These are phyloP conservation scores for Pyrenochaeta sp. DNA, from an alignment of 2,329 filamentous ascomycete species.

Conservation along the genomic window DNA sequence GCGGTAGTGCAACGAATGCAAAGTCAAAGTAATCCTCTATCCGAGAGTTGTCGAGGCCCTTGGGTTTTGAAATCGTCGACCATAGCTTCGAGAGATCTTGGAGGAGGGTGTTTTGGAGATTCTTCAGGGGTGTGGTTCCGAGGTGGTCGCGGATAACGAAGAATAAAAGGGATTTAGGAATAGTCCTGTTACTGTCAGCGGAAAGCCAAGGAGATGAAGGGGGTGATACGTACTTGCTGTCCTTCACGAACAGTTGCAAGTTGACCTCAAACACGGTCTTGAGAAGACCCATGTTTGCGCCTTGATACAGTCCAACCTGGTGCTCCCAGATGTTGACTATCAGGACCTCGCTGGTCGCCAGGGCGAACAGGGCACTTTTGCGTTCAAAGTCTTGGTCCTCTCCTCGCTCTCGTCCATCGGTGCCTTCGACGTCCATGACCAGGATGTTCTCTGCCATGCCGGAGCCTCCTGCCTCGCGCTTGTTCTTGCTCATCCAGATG, in stretches of 20 bases:
- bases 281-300: slow-evolving; percentile 96
- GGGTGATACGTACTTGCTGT: slow-evolving; percentile 74
- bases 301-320: slow-evolving; percentile 96
- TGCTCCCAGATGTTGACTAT: slow-evolving; percentile 99
- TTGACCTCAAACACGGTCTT: slow-evolving; percentile 99
- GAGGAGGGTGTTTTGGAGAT: slow-evolving; percentile 87
- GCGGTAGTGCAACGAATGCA: slow-evolving; percentile 91
- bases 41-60: slow-evolving; percentile 82
- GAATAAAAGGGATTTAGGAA: slow-evolving; percentile 89
- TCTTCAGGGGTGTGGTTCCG: slow-evolving; percentile 86
- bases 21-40: slow-evolving; percentile 99
- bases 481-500: slow-evolving; percentile 99
- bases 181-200: slow-evolving; percentile 66
- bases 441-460: slow-evolving; percentile 96
- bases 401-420: slow-evolving; percentile 92
- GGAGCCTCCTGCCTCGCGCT: slow-evolving; percentile 60
- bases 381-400: slow-evolving; percentile 99
- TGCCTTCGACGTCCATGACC: slow-evolving; percentile 99
- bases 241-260: slow-evolving; percentile 93
- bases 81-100: slow-evolving; percentile 93
- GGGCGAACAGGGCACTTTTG: slow-evolving; percentile 95
- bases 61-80: slow-evolving; percentile 89
- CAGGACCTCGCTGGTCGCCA: slow-evolving; percentile 96
- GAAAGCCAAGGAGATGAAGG: background rate
- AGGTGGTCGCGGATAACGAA: slow-evolving; percentile 99